Evolutionary conservation across 495 filamentous ascomycete genomes (phyloP).

Genomic region (Penicillium herquei): DNA sequence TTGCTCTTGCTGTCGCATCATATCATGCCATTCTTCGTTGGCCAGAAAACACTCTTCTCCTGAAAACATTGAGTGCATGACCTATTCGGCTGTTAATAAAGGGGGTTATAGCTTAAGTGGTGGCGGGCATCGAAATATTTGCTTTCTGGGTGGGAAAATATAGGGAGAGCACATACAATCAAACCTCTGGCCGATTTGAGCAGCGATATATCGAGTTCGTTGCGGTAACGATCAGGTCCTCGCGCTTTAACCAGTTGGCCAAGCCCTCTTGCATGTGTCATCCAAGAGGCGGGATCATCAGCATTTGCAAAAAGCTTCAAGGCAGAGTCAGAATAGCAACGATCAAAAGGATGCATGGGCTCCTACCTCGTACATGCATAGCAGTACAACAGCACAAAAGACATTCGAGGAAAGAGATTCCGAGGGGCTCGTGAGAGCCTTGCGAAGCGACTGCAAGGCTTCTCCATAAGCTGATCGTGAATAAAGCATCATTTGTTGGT

Average conservation of each 20-base stretch:
- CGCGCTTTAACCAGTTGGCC: constrained; percentile 27
- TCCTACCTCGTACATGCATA: constrained; percentile 38
- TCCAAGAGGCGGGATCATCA: constrained; percentile 33
- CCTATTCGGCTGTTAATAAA: constrained; percentile 13
- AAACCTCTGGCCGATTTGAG: constrained; percentile 34
- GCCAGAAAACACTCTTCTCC: constrained; percentile 31
- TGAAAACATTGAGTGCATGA: constrained; percentile 38
- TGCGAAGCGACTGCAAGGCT: constrained; percentile 26
- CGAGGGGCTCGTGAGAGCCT: constrained; percentile 18
- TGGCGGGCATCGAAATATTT: not conserved
- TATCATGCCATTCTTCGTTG: constrained; percentile 30
- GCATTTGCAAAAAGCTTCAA: constrained; percentile 33
- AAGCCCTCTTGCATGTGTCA: constrained; percentile 37
- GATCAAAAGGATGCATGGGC: not conserved
- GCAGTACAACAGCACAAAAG: constrained; percentile 32
- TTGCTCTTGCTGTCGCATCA: constrained; percentile 32
- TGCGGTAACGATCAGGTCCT: constrained; percentile 27
- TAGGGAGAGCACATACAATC: constrained; percentile 19
- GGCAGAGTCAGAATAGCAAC: not conserved
- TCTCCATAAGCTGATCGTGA: constrained; percentile 30
- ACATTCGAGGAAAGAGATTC: constrained; percentile 31
- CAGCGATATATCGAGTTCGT: constrained; percentile 25
- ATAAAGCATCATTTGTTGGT: constrained; percentile 28
- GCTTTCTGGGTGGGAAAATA: not conserved
- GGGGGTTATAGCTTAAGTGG: not conserved